phyloP scores from a whole-genome alignment of 2,329 filamentous ascomycete species.

The Sclerotinia subarctica region DNA sequence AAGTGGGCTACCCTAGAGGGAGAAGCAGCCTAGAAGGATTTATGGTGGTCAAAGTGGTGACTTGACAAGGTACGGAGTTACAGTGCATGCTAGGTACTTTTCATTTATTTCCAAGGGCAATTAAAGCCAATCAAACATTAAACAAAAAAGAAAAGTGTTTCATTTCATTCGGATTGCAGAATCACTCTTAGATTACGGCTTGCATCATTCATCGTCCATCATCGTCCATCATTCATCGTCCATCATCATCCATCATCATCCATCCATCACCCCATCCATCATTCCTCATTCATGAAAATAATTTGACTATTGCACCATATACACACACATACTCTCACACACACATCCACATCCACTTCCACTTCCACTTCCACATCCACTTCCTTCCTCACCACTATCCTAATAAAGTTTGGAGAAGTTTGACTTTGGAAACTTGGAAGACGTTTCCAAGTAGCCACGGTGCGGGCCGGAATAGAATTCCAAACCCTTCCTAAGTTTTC shows the following conservation, averaged over 20 bases:
- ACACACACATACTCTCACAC: neutral
- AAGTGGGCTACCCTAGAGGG: conserved; percentile 12
- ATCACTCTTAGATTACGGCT: neutral
- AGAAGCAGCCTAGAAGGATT: conserved; percentile 15
- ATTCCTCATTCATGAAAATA: no score
- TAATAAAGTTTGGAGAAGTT: neutral
- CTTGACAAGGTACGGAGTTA: neutral
- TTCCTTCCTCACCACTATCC: no score
- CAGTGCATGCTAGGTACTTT: no score
- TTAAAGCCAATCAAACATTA: conserved; percentile 14
- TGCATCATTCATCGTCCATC: neutral
- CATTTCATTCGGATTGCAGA: neutral
- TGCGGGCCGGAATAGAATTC: conserved; percentile 2
- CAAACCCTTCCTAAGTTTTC: neutral
- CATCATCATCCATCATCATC: no score
- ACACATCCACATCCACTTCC: neutral
- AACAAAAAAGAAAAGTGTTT: neutral
- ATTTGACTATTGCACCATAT: no score
- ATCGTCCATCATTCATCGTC: neutral
- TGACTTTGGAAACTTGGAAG: no score
- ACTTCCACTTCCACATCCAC: no score
- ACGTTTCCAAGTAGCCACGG: neutral
- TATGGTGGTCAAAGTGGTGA: conserved; percentile 3
- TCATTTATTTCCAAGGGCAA: conserved; percentile 19
- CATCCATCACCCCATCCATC: no score